These are phyloP conservation scores for Kluyveromyces starmeri DNA, from an alignment of 805 yeast genomes.

Conservation along the genomic window DNA sequence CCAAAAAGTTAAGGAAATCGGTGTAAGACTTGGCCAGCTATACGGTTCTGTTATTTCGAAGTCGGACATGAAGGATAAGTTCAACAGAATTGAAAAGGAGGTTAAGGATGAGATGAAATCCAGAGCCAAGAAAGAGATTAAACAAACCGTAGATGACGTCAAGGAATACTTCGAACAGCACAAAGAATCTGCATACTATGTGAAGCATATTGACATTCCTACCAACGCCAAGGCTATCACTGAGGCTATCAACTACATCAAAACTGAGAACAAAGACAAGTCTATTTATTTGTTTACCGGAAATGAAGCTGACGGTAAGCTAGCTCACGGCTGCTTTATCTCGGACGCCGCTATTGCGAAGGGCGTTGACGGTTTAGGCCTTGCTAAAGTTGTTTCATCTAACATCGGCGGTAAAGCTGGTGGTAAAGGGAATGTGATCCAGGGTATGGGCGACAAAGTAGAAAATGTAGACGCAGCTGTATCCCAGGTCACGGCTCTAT, in stretches of 20 bases:
- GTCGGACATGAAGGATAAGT: conserved; percentile 63
- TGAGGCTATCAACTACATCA: conserved; percentile 80
- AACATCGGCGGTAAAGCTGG: conserved; percentile 96
- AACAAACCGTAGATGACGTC: conserved; percentile 71
- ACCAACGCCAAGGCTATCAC: conserved; percentile 91
- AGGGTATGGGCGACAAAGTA: conserved; percentile 90
- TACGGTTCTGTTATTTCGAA: conserved; percentile 76
- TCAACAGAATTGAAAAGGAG: conserved; percentile 70
- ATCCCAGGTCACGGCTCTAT: conserved; percentile 51
- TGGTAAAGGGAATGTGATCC: conserved; percentile 93
- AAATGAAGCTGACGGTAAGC: conserved; percentile 49
- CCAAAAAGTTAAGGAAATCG: conserved; percentile 69
- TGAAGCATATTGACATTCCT: conserved; percentile 57
- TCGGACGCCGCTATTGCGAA: conserved; percentile 59
- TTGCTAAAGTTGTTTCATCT: conserved; percentile 61
- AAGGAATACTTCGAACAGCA: conserved; percentile 53
- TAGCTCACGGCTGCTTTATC: conserved; percentile 93
- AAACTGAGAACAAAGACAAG: conserved; percentile 65
- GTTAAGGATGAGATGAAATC: conserved; percentile 83
- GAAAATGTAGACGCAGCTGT: conserved; percentile 66
- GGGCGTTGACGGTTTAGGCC: conserved; percentile 66
- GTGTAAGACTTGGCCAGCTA: conserved; percentile 76
- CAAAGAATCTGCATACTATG: conserved; percentile 48
- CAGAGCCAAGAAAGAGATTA: conserved; percentile 80
- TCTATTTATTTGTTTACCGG: conserved; percentile 78